A percentile compares a stretch with the other conserved stretches of the same genome.
phyloP scores from a whole-genome alignment of 2,329 filamentous ascomycete species.

The Aspergillus texensis region DNA sequence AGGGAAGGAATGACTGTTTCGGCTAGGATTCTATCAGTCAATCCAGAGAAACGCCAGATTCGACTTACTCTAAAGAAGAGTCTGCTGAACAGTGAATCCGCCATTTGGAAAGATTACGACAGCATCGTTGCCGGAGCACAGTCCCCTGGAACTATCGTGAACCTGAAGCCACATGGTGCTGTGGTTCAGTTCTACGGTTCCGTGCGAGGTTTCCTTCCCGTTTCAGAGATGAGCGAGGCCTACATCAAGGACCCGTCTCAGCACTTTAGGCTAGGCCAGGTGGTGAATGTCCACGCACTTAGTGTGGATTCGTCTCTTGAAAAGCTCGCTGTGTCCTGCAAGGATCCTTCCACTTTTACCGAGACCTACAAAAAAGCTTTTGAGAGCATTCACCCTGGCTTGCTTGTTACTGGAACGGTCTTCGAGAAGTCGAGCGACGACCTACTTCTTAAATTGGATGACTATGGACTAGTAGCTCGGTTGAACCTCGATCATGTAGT shows the following conservation, averaged over 20 bases:
- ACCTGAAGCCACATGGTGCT: slow-evolving; percentile 75
- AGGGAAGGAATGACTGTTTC: slow-evolving; percentile 82
- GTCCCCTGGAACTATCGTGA: slow-evolving; percentile 83
- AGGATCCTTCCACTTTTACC: slow-evolving; percentile 78
- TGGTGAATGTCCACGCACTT: slow-evolving; percentile 86
- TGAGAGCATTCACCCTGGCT: slow-evolving; percentile 71
- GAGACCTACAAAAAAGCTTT: slow-evolving; percentile 75
- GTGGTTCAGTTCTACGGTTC: slow-evolving; percentile 89
- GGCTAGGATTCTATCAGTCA: slow-evolving; percentile 79
- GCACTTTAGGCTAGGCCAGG: slow-evolving; percentile 88
- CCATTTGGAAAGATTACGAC: slow-evolving; percentile 77
- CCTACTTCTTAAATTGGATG: slow-evolving; percentile 74
- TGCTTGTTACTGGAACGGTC: slow-evolving; percentile 75
- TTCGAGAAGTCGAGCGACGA: slow-evolving; percentile 80
- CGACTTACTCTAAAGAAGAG: slow-evolving; percentile 93
- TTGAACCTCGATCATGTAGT: slow-evolving; percentile 78
- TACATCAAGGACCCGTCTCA: slow-evolving; percentile 87
- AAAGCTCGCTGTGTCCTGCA: slow-evolving; percentile 87
- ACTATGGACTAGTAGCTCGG: slow-evolving; percentile 73
- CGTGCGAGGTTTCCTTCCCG: slow-evolving; percentile 83
- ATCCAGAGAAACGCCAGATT: slow-evolving; percentile 74
- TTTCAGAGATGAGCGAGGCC: slow-evolving; percentile 97
- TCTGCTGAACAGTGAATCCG: slow-evolving; percentile 82
- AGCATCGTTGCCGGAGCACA: slow-evolving; percentile 74
- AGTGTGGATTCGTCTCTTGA: slow-evolving; percentile 72